A percentile compares a stretch with the other conserved stretches of the same genome.
Conservation (phyloP, 345 rosid genomes). For the Sisymbrium altissimum region DNA sequence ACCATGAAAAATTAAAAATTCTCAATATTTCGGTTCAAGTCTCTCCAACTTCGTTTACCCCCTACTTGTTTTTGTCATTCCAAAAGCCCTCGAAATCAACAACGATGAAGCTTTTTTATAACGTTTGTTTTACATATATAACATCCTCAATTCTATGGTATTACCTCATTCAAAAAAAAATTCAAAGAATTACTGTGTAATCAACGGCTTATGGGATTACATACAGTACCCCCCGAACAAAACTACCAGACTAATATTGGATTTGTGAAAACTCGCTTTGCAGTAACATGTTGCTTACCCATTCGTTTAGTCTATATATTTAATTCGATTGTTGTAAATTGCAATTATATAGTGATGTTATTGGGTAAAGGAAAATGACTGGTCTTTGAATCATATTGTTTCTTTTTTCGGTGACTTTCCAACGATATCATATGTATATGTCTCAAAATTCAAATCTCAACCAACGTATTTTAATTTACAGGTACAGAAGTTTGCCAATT, state of each 20-base stretch:
- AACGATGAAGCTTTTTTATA: background rate
- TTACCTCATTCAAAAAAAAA: background rate
- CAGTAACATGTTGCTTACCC: conserved; percentile 31
- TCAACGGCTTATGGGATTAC: background rate
- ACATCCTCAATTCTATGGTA: background rate
- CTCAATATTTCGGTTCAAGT: conserved; percentile 6
- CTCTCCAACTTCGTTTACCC: no score
- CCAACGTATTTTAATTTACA: conserved; percentile 11
- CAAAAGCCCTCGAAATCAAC: background rate
- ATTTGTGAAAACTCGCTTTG: conserved; percentile 15
- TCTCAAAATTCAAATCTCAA: conserved; percentile 5
- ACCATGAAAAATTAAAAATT: background rate
- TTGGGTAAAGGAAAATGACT: conserved; percentile 29
- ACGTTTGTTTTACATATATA: background rate
- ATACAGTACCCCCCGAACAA: background rate
- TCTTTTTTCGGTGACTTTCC: background rate
- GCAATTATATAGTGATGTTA: conserved; percentile 1
- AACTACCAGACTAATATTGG: background rate
- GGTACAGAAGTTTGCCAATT: background rate
- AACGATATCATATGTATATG: conserved; percentile 2
- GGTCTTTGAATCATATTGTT: background rate
- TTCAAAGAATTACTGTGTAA: background rate
- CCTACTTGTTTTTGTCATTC: background rate
- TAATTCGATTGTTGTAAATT: background rate
- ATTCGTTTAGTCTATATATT: background rate